These are phyloP conservation scores for Asterella californica DNA, from an alignment of 225 moss, liverwort and hornwort genomes.

Conservation along the genomic window DNA sequence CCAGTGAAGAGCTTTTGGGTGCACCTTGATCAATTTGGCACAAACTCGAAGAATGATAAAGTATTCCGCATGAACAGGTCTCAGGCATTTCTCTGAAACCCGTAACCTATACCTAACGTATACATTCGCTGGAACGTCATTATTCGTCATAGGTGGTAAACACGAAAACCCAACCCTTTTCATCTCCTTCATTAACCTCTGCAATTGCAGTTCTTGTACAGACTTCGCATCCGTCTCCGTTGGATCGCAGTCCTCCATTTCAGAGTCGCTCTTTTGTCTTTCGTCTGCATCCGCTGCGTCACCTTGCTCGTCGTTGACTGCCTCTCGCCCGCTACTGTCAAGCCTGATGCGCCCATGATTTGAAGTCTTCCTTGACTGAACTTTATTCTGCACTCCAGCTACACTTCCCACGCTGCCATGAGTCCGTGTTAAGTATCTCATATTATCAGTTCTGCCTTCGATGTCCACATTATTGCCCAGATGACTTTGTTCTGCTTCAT, in stretches of 20 bases:
- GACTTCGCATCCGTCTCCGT: neutral
- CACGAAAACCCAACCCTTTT: slow-evolving; percentile 61
- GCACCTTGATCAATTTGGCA: slow-evolving; percentile 59
- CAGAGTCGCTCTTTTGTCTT: neutral
- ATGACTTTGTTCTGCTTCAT: slow-evolving; percentile 8
- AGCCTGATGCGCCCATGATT: neutral
- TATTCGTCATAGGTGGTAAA: slow-evolving; percentile 38
- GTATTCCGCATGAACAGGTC: slow-evolving; percentile 70
- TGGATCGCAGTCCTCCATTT: neutral
- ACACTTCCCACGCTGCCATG: slow-evolving; percentile 20
- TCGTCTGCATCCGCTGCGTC: neutral
- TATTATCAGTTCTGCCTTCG: neutral
- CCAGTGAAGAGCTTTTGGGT: slow-evolving; percentile 60
- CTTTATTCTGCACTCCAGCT: slow-evolving; percentile 5
- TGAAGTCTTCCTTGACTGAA: slow-evolving; percentile 8
- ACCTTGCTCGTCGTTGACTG: neutral
- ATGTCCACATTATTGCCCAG: neutral
- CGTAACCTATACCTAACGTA: slow-evolving; percentile 34
- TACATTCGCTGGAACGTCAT: slow-evolving; percentile 36
- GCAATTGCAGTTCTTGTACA: neutral
- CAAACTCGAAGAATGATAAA: slow-evolving; percentile 69
- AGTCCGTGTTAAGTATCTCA: neutral
- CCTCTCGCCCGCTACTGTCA: slow-evolving; percentile 1
- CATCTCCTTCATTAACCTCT: slow-evolving; percentile 49
- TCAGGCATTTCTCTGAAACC: slow-evolving; percentile 3